Percentiles rank a stretch among this genome's conserved stretches.
Evolutionary conservation across 1,284 basidiomycete genomes (phyloP).

Genomic region (Boletus sp.): DNA sequence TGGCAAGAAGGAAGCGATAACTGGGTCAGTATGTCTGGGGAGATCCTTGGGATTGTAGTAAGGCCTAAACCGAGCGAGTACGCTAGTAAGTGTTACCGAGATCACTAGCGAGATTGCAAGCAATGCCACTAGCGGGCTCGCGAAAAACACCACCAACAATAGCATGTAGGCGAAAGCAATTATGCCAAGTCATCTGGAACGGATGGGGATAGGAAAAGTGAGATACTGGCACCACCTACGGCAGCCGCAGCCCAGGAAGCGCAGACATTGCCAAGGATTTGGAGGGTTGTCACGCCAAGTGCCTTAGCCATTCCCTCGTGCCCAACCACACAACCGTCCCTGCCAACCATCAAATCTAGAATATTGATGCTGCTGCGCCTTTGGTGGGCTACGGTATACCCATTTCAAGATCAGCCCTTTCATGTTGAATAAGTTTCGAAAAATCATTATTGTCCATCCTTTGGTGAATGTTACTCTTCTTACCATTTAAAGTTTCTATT

Average conservation of each 20-base stretch:
- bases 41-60: slow-evolving; percentile 80
- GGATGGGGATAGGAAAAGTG: not conserved
- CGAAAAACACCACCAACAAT: not conserved
- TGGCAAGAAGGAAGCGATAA: slow-evolving; percentile 63
- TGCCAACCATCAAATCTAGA: not conserved
- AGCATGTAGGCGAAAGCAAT: not conserved
- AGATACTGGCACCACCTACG: not conserved
- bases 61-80: slow-evolving; percentile 67
- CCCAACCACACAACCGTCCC: not conserved
- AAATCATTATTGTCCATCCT: not conserved
- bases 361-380: not conserved
- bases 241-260: not conserved
- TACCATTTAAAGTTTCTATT: not conserved
- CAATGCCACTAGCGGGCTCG: slow-evolving; percentile 39
- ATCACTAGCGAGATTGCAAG: slow-evolving; percentile 41
- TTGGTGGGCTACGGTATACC: not conserved
- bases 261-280: not conserved
- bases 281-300: not conserved
- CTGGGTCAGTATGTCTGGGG: slow-evolving; percentile 63
- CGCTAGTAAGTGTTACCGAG: not conserved
- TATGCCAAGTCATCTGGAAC: not conserved
- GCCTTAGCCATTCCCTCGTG: not conserved
- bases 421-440: not conserved
- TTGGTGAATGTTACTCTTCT: not conserved
- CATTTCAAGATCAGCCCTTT: not conserved